Evolutionary conservation across 495 filamentous ascomycete genomes (phyloP).

Genomic region (Penicillium soppii): DNA sequence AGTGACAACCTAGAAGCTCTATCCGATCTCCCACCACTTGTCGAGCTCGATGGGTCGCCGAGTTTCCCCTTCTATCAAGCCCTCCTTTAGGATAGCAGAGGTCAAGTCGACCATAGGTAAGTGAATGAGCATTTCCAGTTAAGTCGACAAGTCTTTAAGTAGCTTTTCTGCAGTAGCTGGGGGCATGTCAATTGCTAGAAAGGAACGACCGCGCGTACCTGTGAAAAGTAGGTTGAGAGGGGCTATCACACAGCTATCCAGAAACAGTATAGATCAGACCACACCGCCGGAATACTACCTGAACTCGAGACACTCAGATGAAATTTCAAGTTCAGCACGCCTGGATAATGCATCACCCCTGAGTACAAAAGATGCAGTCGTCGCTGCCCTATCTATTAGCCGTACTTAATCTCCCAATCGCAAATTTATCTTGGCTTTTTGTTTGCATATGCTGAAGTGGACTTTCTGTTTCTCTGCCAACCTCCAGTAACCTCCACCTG

Average conservation of each 20-base stretch:
- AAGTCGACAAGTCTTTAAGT: too few species aligned
- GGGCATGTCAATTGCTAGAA: too few species aligned
- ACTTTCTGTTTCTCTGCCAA: not conserved
- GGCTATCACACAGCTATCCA: not conserved
- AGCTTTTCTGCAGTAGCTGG: too few species aligned
- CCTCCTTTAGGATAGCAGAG: not conserved
- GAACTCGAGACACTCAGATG: not conserved
- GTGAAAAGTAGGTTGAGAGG: not conserved
- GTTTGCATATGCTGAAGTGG: not conserved
- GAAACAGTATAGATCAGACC: not conserved
- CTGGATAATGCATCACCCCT: not conserved
- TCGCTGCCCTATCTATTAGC: not conserved
- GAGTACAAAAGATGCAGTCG: not conserved
- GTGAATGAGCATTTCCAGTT: too few species aligned
- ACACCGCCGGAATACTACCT: not conserved
- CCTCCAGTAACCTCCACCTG: not conserved
- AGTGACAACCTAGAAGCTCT: conserved; percentile 3
- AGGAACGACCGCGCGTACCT: too few species aligned
- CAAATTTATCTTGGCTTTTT: not conserved
- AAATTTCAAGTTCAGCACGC: not conserved
- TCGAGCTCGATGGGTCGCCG: not conserved
- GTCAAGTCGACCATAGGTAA: not conserved
- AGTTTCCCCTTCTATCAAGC: not conserved
- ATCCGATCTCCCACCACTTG: conserved; percentile 2
- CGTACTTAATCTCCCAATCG: not conserved